Evolutionary conservation across 352 stramenopile genomes (phyloP).

Genomic region (Nothophytophthora sp.): DNA sequence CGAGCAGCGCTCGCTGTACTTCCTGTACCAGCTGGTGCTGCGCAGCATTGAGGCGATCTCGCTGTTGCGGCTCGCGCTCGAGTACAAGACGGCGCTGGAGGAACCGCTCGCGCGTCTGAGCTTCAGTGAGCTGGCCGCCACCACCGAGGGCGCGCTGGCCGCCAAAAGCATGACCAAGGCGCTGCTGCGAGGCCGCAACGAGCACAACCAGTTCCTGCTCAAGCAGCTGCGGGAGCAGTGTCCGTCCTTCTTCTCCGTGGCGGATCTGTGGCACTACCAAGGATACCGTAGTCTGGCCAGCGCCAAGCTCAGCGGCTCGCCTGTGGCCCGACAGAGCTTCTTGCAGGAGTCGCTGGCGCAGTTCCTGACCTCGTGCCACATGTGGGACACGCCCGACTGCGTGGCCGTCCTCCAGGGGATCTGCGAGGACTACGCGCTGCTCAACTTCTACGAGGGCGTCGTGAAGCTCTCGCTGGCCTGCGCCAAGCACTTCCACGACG

Average conservation of each 20-base stretch:
- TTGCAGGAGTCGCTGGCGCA: slow-evolving; percentile 75
- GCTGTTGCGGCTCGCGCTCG: slow-evolving; percentile 57
- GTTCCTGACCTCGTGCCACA: slow-evolving; percentile 82
- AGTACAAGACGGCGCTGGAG: slow-evolving; percentile 72
- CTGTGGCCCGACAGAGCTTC: slow-evolving; percentile 60
- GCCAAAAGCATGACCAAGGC: slow-evolving; percentile 81
- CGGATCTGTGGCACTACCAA: slow-evolving; percentile 83
- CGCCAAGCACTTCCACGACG: slow-evolving; percentile 79
- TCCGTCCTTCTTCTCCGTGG: slow-evolving; percentile 81
- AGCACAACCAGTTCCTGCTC: slow-evolving; percentile 83
- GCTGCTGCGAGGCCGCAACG: slow-evolving; percentile 74
- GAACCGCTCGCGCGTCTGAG: slow-evolving; percentile 62
- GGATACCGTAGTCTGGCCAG: slow-evolving; percentile 84
- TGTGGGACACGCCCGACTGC: slow-evolving; percentile 84
- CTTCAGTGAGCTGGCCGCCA: slow-evolving; percentile 81
- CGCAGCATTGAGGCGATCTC: slow-evolving; percentile 83
- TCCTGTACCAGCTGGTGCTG: slow-evolving; percentile 75
- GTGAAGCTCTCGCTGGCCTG: slow-evolving; percentile 83
- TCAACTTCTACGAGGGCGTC: slow-evolving; percentile 86
- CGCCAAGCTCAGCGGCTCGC: slow-evolving; percentile 68
- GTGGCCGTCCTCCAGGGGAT: slow-evolving; percentile 77
- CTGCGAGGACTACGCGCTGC: slow-evolving; percentile 76
- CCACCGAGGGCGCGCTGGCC: slow-evolving; percentile 52
- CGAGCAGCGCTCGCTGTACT: slow-evolving; percentile 82
- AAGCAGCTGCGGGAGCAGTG: slow-evolving; percentile 86